Conservation (phyloP, 768 basidiomycete species). For the Postia placenta region DNA sequence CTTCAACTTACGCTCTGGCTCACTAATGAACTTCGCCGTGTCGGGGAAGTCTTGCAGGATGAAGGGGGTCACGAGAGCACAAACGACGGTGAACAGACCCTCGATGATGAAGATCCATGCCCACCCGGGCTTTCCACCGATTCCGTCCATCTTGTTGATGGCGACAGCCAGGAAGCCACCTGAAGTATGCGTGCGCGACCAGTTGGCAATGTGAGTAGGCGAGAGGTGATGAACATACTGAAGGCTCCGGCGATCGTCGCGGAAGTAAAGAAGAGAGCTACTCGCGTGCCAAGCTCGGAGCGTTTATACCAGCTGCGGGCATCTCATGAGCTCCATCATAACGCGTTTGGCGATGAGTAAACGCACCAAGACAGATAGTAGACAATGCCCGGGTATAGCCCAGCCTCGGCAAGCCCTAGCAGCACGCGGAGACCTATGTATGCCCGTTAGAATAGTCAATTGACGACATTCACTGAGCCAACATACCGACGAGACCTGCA, state of each 20-base stretch:
- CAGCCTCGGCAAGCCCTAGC: slow-evolving; percentile 50
- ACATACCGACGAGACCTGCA: slow-evolving; percentile 54
- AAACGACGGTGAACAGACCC: slow-evolving; percentile 60
- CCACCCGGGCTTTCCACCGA: slow-evolving; percentile 59
- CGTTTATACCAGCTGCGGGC: slow-evolving; percentile 71
- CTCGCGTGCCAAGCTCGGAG: slow-evolving; percentile 63
- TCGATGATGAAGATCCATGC: slow-evolving; percentile 74
- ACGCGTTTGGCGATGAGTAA: no score
- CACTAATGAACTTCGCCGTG: slow-evolving; percentile 61
- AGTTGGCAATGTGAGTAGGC: neutral
- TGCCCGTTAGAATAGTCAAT: neutral
- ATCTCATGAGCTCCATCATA: neutral
- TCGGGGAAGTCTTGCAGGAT: slow-evolving; percentile 77
- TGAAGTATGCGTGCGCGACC: slow-evolving; percentile 14
- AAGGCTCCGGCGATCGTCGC: slow-evolving; percentile 77
- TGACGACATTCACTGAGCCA: neutral
- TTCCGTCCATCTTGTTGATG: slow-evolving; percentile 65
- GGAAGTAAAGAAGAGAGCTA: slow-evolving; percentile 75
- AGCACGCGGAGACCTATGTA: slow-evolving; percentile 49
- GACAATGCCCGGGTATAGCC: slow-evolving; percentile 48
- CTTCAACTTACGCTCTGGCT: slow-evolving; percentile 48
- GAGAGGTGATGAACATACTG: slow-evolving; percentile 32
- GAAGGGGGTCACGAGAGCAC: slow-evolving; percentile 59
- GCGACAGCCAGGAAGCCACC: slow-evolving; percentile 62
- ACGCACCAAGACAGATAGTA: slow-evolving; percentile 54